Conservation (phyloP, 2,329 filamentous ascomycete species). For the Penicillium sp. region DNA sequence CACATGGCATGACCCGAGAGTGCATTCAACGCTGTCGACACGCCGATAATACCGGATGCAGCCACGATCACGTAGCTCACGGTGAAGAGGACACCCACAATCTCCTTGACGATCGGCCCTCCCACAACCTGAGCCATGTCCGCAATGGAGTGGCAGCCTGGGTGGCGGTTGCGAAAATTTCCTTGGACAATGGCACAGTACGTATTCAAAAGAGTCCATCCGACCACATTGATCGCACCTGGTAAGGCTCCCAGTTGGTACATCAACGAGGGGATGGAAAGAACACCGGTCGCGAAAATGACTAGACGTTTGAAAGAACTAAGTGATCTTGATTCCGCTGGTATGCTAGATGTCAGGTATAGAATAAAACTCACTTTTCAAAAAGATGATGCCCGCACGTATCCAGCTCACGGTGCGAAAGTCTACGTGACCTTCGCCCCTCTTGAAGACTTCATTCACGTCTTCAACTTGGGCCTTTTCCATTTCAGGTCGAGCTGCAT, state of each 20-base stretch:
- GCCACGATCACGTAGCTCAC: constrained; percentile 53
- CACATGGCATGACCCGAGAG: constrained; percentile 54
- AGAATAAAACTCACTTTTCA: constrained; percentile 37
- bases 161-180: constrained; percentile 47
- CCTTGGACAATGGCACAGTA: constrained; percentile 47
- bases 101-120: constrained; percentile 47
- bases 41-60: constrained; percentile 54
- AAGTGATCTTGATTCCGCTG: not conserved
- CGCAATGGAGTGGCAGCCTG: constrained; percentile 48
- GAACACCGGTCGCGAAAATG: constrained; percentile 40
- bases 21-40: constrained; percentile 55
- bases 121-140: constrained; percentile 56
- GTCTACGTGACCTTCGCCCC: constrained; percentile 43
- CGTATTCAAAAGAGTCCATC: constrained; percentile 46
- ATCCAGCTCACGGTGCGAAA: constrained; percentile 52
- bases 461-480: constrained; percentile 15
- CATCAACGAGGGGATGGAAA: constrained; percentile 47
- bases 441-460: constrained; percentile 46
- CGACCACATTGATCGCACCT: constrained; percentile 44
- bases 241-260: constrained; percentile 45
- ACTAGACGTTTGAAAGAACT: constrained; percentile 9
- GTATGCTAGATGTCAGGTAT: too few relatives aligned
- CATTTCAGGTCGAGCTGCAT: constrained; percentile 4
- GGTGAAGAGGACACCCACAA: constrained; percentile 52
- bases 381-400: constrained; percentile 48